These are phyloP conservation scores for Hymenoscyphus fraxineus DNA, from an alignment of 2,329 filamentous ascomycete species.

Conservation along the genomic window DNA sequence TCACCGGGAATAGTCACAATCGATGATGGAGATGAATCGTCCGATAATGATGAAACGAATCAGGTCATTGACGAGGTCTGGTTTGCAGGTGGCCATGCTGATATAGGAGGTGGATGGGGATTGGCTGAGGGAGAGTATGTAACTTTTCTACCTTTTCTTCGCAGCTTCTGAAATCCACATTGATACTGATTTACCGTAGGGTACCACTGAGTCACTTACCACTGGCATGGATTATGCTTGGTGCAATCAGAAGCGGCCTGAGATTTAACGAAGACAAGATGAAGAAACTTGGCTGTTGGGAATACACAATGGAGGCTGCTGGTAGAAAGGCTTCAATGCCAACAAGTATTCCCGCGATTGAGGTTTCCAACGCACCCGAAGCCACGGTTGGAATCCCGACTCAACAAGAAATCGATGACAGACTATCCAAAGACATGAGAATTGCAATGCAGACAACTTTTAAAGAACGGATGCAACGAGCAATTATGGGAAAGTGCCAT, in stretches of 20 bases:
- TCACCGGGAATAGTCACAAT: background rate
- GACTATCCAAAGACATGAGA: background rate
- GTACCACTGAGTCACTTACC: conserved; percentile 1
- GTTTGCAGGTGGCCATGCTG: conserved; percentile 58
- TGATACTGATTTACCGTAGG: background rate
- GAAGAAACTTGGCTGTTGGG: conserved; percentile 1
- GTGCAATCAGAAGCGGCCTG: conserved; percentile 52
- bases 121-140: conserved; percentile 28
- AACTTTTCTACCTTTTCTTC: background rate
- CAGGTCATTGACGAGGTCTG: conserved; percentile 59
- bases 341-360: background rate
- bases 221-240: conserved; percentile 57
- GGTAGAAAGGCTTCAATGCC: background rate
- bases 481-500: background rate
- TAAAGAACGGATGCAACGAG: background rate
- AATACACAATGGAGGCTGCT: background rate
- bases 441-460: background rate
- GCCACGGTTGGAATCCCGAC: background rate
- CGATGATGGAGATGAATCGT: conserved; percentile 11
- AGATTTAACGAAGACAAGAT: conserved; percentile 53
- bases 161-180: background rate
- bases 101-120: conserved; percentile 56
- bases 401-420: background rate
- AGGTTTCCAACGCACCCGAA: background rate
- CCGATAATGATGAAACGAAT: conserved; percentile 33